Evolutionary conservation across 768 basidiomycete genomes (phyloP).

Genomic region (Krasilnikovozyma curviuscula): DNA sequence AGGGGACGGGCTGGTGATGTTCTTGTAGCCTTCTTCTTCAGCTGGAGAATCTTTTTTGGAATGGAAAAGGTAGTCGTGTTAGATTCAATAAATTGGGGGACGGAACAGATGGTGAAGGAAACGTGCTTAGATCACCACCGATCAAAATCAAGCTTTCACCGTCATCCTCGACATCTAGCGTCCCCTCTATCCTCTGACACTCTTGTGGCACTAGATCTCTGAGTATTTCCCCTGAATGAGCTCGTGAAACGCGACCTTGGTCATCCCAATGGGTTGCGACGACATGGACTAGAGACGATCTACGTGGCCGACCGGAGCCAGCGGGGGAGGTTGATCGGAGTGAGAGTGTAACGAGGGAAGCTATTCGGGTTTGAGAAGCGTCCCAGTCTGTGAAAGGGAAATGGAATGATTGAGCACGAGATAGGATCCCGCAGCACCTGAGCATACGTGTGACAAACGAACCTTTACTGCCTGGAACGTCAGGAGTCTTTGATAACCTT

Average conservation of each 20-base stretch:
- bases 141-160: constrained; percentile 1
- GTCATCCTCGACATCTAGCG: neutral
- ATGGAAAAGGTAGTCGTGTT: neutral
- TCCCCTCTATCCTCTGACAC: neutral
- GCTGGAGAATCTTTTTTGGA: constrained; percentile 11
- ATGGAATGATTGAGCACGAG: neutral
- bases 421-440: neutral
- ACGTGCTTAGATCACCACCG: constrained; percentile 9
- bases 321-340: neutral
- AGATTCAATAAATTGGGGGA: neutral
- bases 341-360: constrained; percentile 1
- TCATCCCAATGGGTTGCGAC: constrained; percentile 12
- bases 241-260: constrained; percentile 1
- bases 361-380: constrained; percentile 4
- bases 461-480: neutral
- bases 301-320: no score
- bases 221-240: constrained; percentile 1
- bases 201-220: neutral
- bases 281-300: constrained; percentile 1
- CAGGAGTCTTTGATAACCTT: constrained; percentile 1
- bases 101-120: no score
- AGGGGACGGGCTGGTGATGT: neutral
- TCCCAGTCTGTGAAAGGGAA: neutral
- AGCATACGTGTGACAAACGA: neutral
- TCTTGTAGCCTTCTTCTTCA: constrained; percentile 7